These are phyloP conservation scores for Colletotrichum acutatum DNA, from an alignment of 2,329 filamentous ascomycete genomes.

Conservation along the genomic window DNA sequence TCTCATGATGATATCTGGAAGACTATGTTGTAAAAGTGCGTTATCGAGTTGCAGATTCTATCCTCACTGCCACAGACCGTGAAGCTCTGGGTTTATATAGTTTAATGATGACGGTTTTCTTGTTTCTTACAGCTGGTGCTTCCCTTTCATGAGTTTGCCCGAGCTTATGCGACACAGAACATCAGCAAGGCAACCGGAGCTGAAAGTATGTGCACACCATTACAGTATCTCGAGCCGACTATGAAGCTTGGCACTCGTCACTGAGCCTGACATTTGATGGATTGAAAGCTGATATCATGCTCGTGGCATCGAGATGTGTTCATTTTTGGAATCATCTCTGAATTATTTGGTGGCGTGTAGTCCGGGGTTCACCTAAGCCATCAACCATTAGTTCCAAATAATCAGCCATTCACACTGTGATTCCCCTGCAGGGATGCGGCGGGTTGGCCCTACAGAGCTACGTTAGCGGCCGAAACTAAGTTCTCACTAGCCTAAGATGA, in stretches of 20 bases:
- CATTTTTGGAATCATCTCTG: not conserved
- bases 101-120: not conserved
- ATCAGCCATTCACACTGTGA: not conserved
- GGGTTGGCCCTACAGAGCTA: not conserved
- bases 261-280: not conserved
- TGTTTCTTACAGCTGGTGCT: not conserved
- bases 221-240: not conserved
- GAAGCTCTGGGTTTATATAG: not conserved
- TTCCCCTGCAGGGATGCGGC: not conserved
- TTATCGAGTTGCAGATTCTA: not conserved
- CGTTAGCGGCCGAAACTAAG: not conserved
- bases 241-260: not conserved
- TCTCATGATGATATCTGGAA: slow-evolving; percentile 2
- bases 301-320: not conserved
- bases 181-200: not conserved
- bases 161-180: not conserved
- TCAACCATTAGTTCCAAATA: not conserved
- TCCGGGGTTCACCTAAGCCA: not conserved
- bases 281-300: not conserved
- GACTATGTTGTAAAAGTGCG: not conserved
- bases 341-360: not conserved
- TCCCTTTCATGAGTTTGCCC: not conserved
- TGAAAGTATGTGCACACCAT: not conserved
- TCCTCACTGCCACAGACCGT: too few species aligned
- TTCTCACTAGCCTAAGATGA: not conserved